A percentile compares a stretch with the other conserved stretches of the same genome.
phyloP scores from a whole-genome alignment of 805 yeast species.

The Kluyveromyces nonfermentans region DNA sequence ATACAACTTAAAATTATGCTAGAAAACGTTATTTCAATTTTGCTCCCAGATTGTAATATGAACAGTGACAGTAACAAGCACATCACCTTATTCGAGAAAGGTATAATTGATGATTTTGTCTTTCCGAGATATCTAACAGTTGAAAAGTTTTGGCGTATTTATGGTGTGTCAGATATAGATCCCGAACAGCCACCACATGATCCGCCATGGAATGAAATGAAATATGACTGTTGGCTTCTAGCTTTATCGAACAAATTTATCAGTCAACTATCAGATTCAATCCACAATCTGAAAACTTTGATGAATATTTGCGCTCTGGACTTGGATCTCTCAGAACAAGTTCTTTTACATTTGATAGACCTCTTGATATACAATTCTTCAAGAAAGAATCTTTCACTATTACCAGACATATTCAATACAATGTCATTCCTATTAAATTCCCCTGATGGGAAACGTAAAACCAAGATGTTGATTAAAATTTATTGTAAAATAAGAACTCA shows the following conservation, averaged over 20 bases:
- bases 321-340: not conserved
- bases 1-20: not conserved
- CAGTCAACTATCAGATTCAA: not conserved
- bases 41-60: not conserved
- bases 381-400: not conserved
- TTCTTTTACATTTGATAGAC: not conserved
- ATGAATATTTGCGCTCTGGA: not conserved
- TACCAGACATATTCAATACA: slow-evolving; percentile 1
- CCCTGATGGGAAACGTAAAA: slow-evolving; percentile 2
- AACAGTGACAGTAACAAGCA: not conserved
- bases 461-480: slow-evolving; percentile 17
- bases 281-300: not conserved
- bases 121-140: not conserved
- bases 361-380: not conserved
- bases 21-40: not conserved
- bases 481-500: slow-evolving; percentile 24
- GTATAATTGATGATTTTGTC: not conserved
- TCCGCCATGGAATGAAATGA: not conserved
- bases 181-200: not conserved
- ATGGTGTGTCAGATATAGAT: not conserved
- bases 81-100: too few relatives aligned
- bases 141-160: not conserved
- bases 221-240: not conserved
- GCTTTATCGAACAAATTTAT: too few relatives aligned
- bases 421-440: slow-evolving; percentile 4